These are phyloP conservation scores for Leishmania turanica DNA, from an alignment of 208 protist species.

Conservation along the genomic window DNA sequence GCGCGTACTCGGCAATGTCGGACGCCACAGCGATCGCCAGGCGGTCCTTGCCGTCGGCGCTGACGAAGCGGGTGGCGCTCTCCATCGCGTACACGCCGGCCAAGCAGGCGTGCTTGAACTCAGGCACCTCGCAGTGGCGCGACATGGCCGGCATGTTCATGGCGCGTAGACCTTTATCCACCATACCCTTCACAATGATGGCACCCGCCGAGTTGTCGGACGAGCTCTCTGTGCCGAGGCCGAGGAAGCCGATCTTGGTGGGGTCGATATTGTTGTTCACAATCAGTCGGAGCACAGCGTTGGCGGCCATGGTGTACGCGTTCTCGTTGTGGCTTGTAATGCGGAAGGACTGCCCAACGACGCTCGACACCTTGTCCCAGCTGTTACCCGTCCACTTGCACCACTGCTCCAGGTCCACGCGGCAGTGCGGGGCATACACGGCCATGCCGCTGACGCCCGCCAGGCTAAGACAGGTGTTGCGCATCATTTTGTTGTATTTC, in stretches of 20 bases:
- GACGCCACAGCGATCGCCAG: conserved; percentile 88
- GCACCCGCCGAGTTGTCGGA: conserved; percentile 91
- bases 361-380: conserved; percentile 88
- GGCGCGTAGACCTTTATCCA: conserved; percentile 80
- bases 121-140: conserved; percentile 89
- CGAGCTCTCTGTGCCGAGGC: conserved; percentile 88
- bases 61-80: conserved; percentile 74
- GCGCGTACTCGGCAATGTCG: conserved; percentile 91
- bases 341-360: conserved; percentile 89
- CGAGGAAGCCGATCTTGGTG: conserved; percentile 83
- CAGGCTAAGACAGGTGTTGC: conserved; percentile 40
- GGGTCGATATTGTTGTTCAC: conserved; percentile 88
- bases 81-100: conserved; percentile 91
- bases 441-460: conserved; percentile 87
- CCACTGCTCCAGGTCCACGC: conserved; percentile 87
- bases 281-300: conserved; percentile 88
- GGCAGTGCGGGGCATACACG: conserved; percentile 84
- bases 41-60: conserved; percentile 63
- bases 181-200: conserved; percentile 92
- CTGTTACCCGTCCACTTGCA: conserved; percentile 91
- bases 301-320: conserved; percentile 92
- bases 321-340: conserved; percentile 88
- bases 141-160: conserved; percentile 74
- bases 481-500: conserved; percentile 45
- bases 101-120: conserved; percentile 94